phyloP scores from a whole-genome alignment of 257 asterid species.

The Nicotiana undulata region DNA sequence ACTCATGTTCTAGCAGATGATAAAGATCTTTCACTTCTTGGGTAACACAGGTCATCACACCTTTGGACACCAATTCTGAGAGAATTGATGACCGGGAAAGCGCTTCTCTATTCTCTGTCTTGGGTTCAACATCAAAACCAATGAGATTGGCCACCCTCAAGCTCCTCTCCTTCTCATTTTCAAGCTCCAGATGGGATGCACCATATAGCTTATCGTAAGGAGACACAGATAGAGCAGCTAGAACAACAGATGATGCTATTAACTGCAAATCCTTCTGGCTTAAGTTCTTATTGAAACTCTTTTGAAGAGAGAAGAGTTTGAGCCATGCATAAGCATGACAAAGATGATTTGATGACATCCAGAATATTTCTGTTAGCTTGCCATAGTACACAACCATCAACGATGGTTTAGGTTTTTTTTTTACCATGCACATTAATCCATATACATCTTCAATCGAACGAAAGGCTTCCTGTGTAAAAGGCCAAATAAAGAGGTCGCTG shows the following conservation, averaged over 20 bases:
- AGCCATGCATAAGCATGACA: constrained; percentile 38
- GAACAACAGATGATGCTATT: constrained; percentile 40
- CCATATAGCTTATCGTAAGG: constrained; percentile 16
- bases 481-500: background rate
- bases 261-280: constrained; percentile 34
- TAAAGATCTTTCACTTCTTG: constrained; percentile 83
- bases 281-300: constrained; percentile 33
- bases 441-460: constrained; percentile 34
- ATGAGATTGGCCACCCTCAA: constrained; percentile 29
- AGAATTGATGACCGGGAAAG: constrained; percentile 71
- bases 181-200: constrained; percentile 30
- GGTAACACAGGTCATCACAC: constrained; percentile 74
- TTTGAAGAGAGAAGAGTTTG: constrained; percentile 35
- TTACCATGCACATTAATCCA: constrained; percentile 36
- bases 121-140: constrained; percentile 28
- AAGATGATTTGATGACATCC: constrained; percentile 33
- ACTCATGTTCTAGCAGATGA: constrained; percentile 61
- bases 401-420: constrained; percentile 31
- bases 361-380: constrained; percentile 31
- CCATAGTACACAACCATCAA: constrained; percentile 30
- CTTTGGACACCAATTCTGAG: constrained; percentile 71
- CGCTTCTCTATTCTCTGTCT: constrained; percentile 27
- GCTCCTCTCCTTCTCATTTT: constrained; percentile 22
- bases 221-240: constrained; percentile 37
- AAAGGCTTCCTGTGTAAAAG: constrained; percentile 32